A percentile compares a stretch with the other conserved stretches of the same genome.
phyloP scores from a whole-genome alignment of 495 filamentous ascomycete genomes.

The Tuber indicum region DNA sequence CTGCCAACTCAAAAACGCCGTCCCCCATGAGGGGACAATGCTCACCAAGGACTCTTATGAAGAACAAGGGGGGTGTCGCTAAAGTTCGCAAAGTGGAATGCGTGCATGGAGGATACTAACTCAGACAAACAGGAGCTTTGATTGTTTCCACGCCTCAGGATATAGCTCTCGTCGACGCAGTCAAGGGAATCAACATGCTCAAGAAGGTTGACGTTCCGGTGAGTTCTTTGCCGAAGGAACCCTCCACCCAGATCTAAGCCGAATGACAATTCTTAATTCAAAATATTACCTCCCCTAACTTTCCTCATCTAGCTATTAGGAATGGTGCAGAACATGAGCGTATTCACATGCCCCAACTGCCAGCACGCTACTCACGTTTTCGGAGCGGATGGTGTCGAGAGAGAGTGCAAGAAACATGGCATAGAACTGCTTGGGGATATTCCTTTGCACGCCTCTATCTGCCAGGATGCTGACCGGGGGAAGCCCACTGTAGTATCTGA shows the following conservation, averaged over 20 bases:
- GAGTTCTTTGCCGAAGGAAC: conserved; percentile 16
- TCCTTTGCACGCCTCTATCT: conserved; percentile 78
- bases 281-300: background rate
- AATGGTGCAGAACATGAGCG: conserved; percentile 94
- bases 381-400: conserved; percentile 52
- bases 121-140: conserved; percentile 55
- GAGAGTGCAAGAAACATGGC: conserved; percentile 57
- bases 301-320: conserved; percentile 54
- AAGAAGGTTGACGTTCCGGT: conserved; percentile 68
- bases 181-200: conserved; percentile 89
- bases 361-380: conserved; percentile 70
- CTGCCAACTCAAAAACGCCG: background rate
- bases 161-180: conserved; percentile 77
- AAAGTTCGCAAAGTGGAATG: conserved; percentile 5
- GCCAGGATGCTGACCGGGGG: conserved; percentile 79
- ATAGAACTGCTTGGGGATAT: conserved; percentile 81
- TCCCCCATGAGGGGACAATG: background rate
- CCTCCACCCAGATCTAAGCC: background rate
- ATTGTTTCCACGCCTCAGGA: conserved; percentile 92
- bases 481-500: conserved; percentile 87
- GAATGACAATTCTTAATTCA: background rate
- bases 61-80: background rate
- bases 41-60: background rate
- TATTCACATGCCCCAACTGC: conserved; percentile 77
- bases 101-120: background rate